Evolutionary conservation across 345 rosid genomes (phyloP).

Genomic region (Noccaea caerulescens): DNA sequence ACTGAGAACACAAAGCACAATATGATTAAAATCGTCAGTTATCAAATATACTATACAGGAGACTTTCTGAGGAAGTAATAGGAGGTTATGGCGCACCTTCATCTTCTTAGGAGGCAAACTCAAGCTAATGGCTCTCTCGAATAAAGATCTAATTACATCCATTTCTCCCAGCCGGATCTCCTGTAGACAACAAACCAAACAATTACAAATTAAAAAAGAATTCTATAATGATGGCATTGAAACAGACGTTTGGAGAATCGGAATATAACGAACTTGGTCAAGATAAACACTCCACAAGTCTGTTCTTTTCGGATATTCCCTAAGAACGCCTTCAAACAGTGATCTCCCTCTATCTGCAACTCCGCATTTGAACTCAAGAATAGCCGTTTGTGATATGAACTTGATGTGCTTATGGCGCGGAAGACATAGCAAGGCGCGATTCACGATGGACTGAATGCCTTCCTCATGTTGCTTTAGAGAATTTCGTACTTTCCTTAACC

Average conservation of each 20-base stretch:
- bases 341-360: conserved; percentile 89
- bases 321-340: conserved; percentile 80
- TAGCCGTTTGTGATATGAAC: conserved; percentile 85
- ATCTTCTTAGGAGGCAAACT: conserved; percentile 87
- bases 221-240: not conserved
- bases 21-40: not conserved
- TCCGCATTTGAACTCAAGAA: conserved; percentile 86
- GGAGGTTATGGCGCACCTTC: conserved; percentile 54
- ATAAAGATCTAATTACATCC: conserved; percentile 67
- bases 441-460: conserved; percentile 66
- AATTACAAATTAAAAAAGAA: conserved; percentile 13
- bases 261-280: conserved; percentile 68
- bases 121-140: conserved; percentile 87
- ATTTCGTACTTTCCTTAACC: conserved; percentile 72
- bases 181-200: conserved; percentile 47
- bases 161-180: conserved; percentile 80
- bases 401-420: conserved; percentile 84
- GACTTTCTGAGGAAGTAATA: not conserved
- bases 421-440: conserved; percentile 76
- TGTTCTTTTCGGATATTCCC: conserved; percentile 92
- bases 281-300: conserved; percentile 96
- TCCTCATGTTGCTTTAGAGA: conserved; percentile 61
- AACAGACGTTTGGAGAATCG: not conserved
- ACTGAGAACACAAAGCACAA: conserved; percentile 53
- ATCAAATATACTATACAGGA: not conserved